Evolutionary conservation across 1,284 basidiomycete genomes (phyloP).

Genomic region (Rhodotorula sp.): DNA sequence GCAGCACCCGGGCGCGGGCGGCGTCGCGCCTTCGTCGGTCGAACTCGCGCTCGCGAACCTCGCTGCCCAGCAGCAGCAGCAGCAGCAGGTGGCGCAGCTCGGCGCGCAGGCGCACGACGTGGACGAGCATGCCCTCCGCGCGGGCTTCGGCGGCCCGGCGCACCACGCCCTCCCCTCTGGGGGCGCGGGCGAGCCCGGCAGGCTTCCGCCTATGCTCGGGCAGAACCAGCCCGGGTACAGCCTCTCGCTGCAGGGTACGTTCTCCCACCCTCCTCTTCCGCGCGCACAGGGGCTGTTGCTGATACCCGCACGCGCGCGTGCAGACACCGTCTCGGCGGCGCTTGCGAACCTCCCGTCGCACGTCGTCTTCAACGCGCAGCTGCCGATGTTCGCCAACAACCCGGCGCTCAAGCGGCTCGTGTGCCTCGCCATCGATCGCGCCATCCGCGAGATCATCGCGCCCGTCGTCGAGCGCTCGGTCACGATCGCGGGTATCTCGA

Average conservation of each 20-base stretch:
- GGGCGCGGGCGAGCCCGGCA: slow-evolving; percentile 22
- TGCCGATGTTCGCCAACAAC: slow-evolving; percentile 68
- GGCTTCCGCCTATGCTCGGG: slow-evolving; percentile 39
- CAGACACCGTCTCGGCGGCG: slow-evolving; percentile 64
- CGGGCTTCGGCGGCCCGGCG: slow-evolving; percentile 17
- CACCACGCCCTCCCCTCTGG: slow-evolving; percentile 30
- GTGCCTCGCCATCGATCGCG: slow-evolving; percentile 86
- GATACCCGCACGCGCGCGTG: no score
- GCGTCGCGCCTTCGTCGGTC: slow-evolving; percentile 49
- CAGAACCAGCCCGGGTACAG: slow-evolving; percentile 45
- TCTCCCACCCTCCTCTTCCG: no score
- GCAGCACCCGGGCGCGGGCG: slow-evolving; percentile 51
- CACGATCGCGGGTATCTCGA: slow-evolving; percentile 97
- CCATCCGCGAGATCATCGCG: slow-evolving; percentile 95
- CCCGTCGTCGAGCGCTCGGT: slow-evolving; percentile 99
- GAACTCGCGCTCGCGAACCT: slow-evolving; percentile 62
- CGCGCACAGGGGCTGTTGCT: no score
- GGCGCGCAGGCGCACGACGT: slow-evolving; percentile 58
- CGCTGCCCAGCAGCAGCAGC: slow-evolving; percentile 68
- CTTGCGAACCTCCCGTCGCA: slow-evolving; percentile 70
- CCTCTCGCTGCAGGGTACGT: slow-evolving; percentile 43
- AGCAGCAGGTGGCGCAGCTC: slow-evolving; percentile 66
- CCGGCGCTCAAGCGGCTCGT: slow-evolving; percentile 88
- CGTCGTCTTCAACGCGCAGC: slow-evolving; percentile 71
- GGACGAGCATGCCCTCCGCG: slow-evolving; percentile 25